These are phyloP conservation scores for Coemansia sp. DNA, from an alignment of 192 early-diverging fungal species.

Conservation along the genomic window DNA sequence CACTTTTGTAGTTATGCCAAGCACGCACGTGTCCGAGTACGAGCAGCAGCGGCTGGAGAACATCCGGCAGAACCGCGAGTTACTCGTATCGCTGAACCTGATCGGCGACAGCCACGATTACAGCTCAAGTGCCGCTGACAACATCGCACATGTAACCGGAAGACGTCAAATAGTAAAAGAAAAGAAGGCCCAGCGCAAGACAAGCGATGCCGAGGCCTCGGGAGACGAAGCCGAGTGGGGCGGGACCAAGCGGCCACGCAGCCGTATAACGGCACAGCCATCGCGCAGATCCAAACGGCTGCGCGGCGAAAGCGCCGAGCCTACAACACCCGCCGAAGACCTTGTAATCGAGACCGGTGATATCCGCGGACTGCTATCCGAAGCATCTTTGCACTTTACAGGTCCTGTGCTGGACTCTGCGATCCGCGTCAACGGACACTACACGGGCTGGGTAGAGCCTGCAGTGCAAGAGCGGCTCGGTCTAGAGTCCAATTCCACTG, in stretches of 20 bases:
- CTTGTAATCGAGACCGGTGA: constrained; percentile 42
- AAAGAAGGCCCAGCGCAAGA: constrained; percentile 3
- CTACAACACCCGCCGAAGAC: constrained; percentile 24
- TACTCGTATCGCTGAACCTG: constrained; percentile 57
- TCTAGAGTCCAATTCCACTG: constrained; percentile 59
- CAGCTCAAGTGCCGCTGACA: background rate
- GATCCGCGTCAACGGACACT: constrained; percentile 64
- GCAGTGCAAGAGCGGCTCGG: constrained; percentile 61
- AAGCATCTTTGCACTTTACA: constrained; percentile 62
- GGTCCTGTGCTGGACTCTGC: constrained; percentile 50
- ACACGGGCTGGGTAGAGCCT: constrained; percentile 63
- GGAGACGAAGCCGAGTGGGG: constrained; percentile 16
- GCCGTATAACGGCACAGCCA: constrained; percentile 9
- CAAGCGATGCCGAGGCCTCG: background rate
- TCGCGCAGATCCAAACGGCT: constrained; percentile 42
- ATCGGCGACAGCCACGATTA: background rate
- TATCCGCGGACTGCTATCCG: constrained; percentile 27
- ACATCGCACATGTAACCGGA: background rate
- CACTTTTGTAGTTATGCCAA: background rate
- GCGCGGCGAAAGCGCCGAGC: constrained; percentile 45
- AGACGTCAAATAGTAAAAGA: constrained; percentile 15
- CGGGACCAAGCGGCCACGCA: constrained; percentile 9
- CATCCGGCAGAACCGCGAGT: constrained; percentile 61
- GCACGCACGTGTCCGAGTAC: constrained; percentile 41
- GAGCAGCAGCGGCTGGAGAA: constrained; percentile 60